phyloP scores from a whole-genome alignment of 2,329 filamentous ascomycete genomes.

The Pyricularia sp. region DNA sequence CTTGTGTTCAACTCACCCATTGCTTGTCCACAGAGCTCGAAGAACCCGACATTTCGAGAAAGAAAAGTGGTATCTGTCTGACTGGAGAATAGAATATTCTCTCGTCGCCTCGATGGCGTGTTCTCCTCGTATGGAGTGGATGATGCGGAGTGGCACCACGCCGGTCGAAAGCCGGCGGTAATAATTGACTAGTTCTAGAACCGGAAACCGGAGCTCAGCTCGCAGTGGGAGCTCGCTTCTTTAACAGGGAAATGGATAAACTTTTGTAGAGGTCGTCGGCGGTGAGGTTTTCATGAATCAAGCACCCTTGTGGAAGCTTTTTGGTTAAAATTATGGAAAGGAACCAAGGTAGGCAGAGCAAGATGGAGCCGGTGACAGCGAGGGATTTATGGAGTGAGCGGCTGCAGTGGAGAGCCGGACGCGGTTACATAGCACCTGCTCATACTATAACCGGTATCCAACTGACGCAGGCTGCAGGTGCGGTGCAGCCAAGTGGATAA shows the following conservation, averaged over 20 bases:
- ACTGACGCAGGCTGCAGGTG: not conserved
- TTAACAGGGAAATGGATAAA: not conserved
- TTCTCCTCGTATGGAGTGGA: not conserved
- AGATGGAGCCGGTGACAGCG: not conserved
- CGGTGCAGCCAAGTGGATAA: not conserved
- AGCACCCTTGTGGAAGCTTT: not conserved
- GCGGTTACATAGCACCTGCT: not conserved
- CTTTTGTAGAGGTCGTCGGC: not conserved
- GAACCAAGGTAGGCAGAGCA: not conserved
- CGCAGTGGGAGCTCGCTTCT: not conserved
- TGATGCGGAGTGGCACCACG: not conserved
- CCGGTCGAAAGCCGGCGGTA: not conserved
- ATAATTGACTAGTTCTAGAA: not conserved
- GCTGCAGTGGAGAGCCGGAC: not conserved
- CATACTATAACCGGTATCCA: not conserved
- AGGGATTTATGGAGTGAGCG: not conserved
- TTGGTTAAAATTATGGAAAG: not conserved
- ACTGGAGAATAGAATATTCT: not conserved
- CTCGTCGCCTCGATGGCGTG: not conserved
- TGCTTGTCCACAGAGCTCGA: constrained; percentile 2
- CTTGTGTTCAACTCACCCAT: constrained; percentile 2
- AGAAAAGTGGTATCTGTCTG: not conserved
- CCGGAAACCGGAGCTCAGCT: not conserved
- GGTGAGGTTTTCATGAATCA: not conserved
- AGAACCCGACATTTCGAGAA: not conserved